Evolutionary conservation across 306 rosid species (phyloP), one percentile per base, ranked within the genome.

Genomic region (Sphenostylis stenocarpa): DNA sequence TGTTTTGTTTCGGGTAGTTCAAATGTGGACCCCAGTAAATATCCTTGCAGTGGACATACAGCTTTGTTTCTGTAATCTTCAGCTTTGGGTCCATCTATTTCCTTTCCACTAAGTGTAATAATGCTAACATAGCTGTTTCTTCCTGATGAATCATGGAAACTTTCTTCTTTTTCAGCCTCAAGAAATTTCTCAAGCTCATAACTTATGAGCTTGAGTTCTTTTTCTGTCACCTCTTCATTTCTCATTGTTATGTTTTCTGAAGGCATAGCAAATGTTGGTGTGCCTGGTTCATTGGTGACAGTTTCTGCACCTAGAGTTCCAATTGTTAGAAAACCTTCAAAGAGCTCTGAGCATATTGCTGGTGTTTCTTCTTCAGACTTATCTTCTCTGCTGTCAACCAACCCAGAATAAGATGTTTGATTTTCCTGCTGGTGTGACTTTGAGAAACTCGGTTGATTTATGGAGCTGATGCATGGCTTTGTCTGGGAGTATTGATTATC

Each of bases 1-100:
- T 85, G 90, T 55, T 48, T 79, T 81, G 64, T 80, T 78, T 87
- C 89, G 72, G 87, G 86, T 16, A 85, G 73, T 78, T 89, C 93
- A 70, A 84, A 66, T 33, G 97, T 78, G 52, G 98, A 89, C 73
- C 96, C 90, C 79, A 89, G 77, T 70, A 92, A 88, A 86, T 92
- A 92, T 77, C 90, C 99, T 83, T 88, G 96, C 77, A 95, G 94
- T 56, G 99, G 99, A 73, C 96, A 92, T n/a, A 77, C 79, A 80
- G 47, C 80, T 70, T 70, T 82, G 73, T 79, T 88, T 88, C 81
- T 83, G 41, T 72, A 82, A 67, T 85, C 88, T 72, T 95, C 97
- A 58, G 79, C 87, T 82, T 88, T 86, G 3, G 82, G 70, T 68
- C 53, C 93, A 61, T 82, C 90, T 45, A 61, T 67, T 82, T 82